Evolutionary conservation across 371 early-diverging fungal genomes (phyloP).

Genomic region (Mucor circinelloides): DNA sequence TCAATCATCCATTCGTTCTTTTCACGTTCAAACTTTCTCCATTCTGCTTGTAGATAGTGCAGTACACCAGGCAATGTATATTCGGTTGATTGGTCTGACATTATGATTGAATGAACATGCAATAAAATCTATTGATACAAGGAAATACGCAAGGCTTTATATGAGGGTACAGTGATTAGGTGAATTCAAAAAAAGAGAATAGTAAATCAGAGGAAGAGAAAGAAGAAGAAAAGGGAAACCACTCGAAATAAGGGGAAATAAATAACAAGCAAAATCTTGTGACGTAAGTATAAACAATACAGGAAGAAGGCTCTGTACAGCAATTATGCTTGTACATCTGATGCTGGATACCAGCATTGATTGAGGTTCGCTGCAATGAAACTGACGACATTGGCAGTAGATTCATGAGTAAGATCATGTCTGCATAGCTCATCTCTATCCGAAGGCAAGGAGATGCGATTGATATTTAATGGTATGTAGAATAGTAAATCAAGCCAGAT

Average conservation of each 20-base stretch:
- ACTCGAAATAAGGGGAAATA: neutral
- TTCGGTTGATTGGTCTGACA: conserved; percentile 43
- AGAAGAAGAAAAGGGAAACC: neutral
- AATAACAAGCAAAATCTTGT: neutral
- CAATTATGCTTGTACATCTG: neutral
- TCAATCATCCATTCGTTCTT: conserved; percentile 91
- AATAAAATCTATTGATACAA: neutral
- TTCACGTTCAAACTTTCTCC: conserved; percentile 87
- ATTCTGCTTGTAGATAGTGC: conserved; percentile 83
- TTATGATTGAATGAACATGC: conserved; percentile 5
- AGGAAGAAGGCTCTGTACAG: neutral
- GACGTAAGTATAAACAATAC: neutral
- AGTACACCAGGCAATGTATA: conserved; percentile 85
- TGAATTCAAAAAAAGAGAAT: neutral
- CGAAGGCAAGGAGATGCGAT: neutral
- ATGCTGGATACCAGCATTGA: neutral
- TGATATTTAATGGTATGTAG: neutral
- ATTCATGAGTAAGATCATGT: neutral
- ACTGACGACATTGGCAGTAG: neutral
- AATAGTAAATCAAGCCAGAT: neutral
- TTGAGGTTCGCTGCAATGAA: neutral
- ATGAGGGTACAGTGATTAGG: too few species aligned
- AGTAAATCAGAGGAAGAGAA: neutral
- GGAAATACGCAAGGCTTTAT: too few species aligned
- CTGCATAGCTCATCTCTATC: neutral